Evolutionary conservation across 2,329 filamentous ascomycete species (phyloP).

Genomic region (Teratosphaeriaceae sp.): DNA sequence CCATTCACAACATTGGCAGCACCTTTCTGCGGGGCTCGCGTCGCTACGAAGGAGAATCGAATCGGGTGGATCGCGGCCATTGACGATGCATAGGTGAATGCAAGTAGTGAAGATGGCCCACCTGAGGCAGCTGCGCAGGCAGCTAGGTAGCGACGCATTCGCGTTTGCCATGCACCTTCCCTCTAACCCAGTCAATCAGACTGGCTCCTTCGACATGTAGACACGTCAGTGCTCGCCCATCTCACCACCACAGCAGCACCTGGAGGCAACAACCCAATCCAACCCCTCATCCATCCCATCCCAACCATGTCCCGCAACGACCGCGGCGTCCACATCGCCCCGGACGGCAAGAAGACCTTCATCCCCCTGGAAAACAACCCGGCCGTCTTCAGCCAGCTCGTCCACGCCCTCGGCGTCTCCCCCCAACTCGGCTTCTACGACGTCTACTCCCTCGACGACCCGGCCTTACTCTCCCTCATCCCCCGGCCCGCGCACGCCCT

Average conservation of each 20-base stretch:
- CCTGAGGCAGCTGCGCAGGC: not conserved
- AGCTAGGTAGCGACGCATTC: too few relatives aligned
- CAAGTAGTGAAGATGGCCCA: too few relatives aligned
- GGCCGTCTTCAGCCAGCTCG: slow-evolving; percentile 45
- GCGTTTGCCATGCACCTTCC: too few relatives aligned
- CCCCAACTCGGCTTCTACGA: slow-evolving; percentile 46
- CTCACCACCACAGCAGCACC: not conserved
- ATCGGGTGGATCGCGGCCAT: not conserved
- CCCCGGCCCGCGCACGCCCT: slow-evolving; percentile 49
- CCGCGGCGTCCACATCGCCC: slow-evolving; percentile 19
- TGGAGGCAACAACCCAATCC: not conserved
- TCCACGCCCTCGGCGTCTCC: slow-evolving; percentile 44
- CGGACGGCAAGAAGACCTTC: slow-evolving; percentile 25
- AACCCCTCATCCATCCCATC: not conserved
- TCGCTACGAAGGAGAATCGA: too few relatives aligned
- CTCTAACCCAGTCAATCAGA: too few relatives aligned
- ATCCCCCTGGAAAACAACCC: slow-evolving; percentile 48
- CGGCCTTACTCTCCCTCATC: slow-evolving; percentile 42
- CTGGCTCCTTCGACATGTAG: too few relatives aligned
- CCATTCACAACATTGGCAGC: too few relatives aligned
- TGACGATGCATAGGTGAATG: not conserved
- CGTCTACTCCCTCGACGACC: slow-evolving; percentile 47
- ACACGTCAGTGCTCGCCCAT: not conserved
- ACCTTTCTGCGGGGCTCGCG: too few relatives aligned
- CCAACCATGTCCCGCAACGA: slow-evolving; percentile 12